Evolutionary conservation across 495 filamentous ascomycete species (phyloP), one percentile per base, ranked within the genome.

Genomic region (Polyplosphaeria fusca): DNA sequence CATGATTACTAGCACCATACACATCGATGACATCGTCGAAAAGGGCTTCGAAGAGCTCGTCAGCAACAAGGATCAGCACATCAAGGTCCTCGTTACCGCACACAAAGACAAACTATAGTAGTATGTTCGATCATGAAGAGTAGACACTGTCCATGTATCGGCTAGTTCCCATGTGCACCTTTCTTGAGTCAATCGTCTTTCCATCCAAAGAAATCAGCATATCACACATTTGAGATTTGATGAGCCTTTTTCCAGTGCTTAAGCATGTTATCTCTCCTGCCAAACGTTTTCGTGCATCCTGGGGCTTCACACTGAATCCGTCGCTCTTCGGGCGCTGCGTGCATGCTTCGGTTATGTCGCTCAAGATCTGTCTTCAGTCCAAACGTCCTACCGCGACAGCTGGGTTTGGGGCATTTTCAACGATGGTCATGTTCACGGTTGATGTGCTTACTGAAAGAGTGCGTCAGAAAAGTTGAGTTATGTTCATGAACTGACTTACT

Each of bases 1-100:
- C n/a, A 69, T 69, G 66, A 60, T 69, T 1, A 69, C 66, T n/a
- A 61, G 64, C 24, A 49, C 64, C 19, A 67, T 69, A 12, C 45
- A 55, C n/a, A 47, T 69, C 22, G 66, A 69, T 13, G 66, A 69
- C 42, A 52, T 67, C 25, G 23, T 28, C 5, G 44, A 47, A 23
- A 64, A 66, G 25, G 66, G 66, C 0, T 69, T 66, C 30, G 61
- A 64, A n/a, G 52, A 57, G 19, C 51, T 69, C 5, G 47, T 69
- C 3, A 58, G 46, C 18, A 60, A 69, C 37, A 69, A 69, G 48
- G 66, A 69, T 45, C 18, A 60, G 28, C 66, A 69, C 39, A 55
- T 65, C 40, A 69, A 67, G 60, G 65, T 69, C 46, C 37, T 69
- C 18, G 66, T 64, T 3, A 69, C 64, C 4, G 53, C 56, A 4